phyloP scores from a whole-genome alignment of 2,329 filamentous ascomycete species.

The Ceratocystis harringtonii region DNA sequence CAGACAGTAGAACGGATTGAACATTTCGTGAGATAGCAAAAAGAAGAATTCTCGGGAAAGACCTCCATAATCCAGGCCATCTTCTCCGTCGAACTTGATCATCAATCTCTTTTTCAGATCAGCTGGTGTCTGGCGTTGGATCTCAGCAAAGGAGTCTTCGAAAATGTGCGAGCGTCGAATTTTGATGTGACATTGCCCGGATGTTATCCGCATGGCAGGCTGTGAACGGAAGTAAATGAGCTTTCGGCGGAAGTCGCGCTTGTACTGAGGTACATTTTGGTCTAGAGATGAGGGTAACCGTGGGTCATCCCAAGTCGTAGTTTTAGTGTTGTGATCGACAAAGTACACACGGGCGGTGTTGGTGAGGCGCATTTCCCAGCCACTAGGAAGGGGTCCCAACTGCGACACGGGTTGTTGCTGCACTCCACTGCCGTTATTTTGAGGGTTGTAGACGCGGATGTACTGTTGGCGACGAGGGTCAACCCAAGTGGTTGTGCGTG shows the following conservation, averaged over 20 bases:
- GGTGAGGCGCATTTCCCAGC: conserved; percentile 98
- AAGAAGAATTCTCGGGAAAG: conserved; percentile 99
- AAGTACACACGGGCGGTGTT: conserved; percentile 98
- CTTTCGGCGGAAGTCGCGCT: conserved; percentile 95
- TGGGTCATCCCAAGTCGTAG: conserved; percentile 97
- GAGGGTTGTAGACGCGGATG: conserved; percentile 89
- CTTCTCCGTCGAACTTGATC: conserved; percentile 99
- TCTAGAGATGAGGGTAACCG: conserved; percentile 88
- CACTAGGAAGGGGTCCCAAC: conserved; percentile 83
- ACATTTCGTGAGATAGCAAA: conserved; percentile 98
- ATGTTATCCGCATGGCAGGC: conserved; percentile 85
- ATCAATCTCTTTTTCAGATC: conserved; percentile 97
- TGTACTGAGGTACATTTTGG: conserved; percentile 97
- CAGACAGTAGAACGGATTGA: conserved; percentile 98
- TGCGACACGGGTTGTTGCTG: conserved; percentile 97
- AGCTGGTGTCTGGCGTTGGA: conserved; percentile 87
- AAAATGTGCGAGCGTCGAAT: conserved; percentile 94
- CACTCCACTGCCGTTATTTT: conserved; percentile 72
- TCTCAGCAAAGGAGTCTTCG: conserved; percentile 96
- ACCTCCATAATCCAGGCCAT: conserved; percentile 94
- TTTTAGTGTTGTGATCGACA: conserved; percentile 99
- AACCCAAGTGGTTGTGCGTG: conserved; percentile 94
- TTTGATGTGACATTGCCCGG: conserved; percentile 96
- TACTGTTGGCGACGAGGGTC: conserved; percentile 95
- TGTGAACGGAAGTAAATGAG: conserved; percentile 99